Evolutionary conservation across 768 basidiomycete genomes (phyloP).

Genomic region (Rhodosporidiobolus sp.): DNA sequence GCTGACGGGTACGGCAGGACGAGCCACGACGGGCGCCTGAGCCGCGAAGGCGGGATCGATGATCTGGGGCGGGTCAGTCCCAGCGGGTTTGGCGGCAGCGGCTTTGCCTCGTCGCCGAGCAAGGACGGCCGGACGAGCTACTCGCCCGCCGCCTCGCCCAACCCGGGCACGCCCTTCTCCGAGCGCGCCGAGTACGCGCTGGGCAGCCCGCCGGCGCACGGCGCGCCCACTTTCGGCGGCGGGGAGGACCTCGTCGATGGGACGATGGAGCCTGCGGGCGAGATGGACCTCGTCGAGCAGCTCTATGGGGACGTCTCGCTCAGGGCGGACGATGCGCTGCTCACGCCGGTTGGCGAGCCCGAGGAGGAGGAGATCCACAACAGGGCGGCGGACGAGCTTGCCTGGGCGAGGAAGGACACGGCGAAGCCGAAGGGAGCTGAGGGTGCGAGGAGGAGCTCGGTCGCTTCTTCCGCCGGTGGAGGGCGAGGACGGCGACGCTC

Average conservation of each 20-base stretch:
- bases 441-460: constrained; percentile 8
- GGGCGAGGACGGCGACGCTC: background rate
- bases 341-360: background rate
- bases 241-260: background rate
- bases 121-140: background rate
- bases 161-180: constrained; percentile 17
- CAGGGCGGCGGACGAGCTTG: constrained; percentile 42
- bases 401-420: constrained; percentile 37
- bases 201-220: constrained; percentile 39
- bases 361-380: constrained; percentile 60
- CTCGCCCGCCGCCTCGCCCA: background rate
- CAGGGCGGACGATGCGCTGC: constrained; percentile 57
- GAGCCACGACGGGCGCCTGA: constrained; percentile 5
- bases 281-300: constrained; percentile 96
- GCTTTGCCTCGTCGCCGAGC: background rate
- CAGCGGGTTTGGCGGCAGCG: background rate
- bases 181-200: constrained; percentile 35
- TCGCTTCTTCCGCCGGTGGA: constrained; percentile 7
- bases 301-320: constrained; percentile 78
- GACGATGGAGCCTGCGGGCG: constrained; percentile 62
- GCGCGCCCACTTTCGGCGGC: constrained; percentile 26
- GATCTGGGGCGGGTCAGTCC: background rate
- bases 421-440: constrained; percentile 6
- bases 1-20: constrained; percentile 41
- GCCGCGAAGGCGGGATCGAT: constrained; percentile 27